Evolutionary conservation across 257 asterid genomes (phyloP).

Genomic region (Solanum arcanum): DNA sequence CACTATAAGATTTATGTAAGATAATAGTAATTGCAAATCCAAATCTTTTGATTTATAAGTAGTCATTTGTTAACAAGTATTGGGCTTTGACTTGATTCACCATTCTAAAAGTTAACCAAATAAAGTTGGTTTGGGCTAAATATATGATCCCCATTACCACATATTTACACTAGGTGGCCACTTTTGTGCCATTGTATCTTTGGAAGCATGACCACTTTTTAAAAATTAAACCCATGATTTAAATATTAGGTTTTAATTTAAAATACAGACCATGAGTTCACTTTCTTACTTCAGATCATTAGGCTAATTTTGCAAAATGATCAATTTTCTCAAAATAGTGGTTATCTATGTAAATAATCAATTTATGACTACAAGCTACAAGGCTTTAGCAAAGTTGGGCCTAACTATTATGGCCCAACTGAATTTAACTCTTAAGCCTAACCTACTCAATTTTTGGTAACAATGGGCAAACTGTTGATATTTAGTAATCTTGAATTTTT

Average conservation of each 20-base stretch:
- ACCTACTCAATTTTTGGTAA: neutral
- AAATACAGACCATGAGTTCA: neutral
- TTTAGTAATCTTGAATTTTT: no score
- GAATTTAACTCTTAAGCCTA: neutral
- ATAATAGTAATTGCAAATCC: neutral
- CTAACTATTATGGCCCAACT: neutral
- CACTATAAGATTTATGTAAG: no score
- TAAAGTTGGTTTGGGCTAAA: neutral
- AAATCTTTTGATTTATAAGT: neutral
- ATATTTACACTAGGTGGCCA: neutral
- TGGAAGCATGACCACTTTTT: neutral
- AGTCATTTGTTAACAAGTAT: neutral
- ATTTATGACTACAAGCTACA: neutral
- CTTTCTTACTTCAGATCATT: neutral
- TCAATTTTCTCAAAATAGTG: neutral
- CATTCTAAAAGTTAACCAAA: neutral
- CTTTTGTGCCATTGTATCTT: neutral
- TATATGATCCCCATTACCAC: neutral
- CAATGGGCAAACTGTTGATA: neutral
- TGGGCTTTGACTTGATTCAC: neutral
- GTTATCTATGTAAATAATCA: neutral
- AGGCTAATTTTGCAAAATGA: neutral
- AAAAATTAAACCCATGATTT: neutral
- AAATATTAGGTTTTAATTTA: neutral
- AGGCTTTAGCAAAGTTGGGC: neutral